Evolutionary conservation across 2,329 filamentous ascomycete species (phyloP).

Genomic region (Botrytis medusae): DNA sequence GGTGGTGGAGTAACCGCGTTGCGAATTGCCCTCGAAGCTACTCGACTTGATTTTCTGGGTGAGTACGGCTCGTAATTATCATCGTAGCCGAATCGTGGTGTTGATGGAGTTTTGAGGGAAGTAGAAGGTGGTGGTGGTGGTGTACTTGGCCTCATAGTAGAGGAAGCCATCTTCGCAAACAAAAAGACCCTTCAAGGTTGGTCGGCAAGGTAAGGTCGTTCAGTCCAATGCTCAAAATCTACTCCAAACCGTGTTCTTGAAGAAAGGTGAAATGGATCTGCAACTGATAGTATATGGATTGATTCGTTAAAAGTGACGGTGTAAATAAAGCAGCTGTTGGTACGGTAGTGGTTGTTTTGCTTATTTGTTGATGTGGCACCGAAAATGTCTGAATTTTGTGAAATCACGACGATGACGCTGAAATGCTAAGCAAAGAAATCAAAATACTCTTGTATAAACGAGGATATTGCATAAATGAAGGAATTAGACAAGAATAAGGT

Average conservation of each 20-base stretch:
- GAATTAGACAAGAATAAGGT: slow-evolving; percentile 15
- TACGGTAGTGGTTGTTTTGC: neutral
- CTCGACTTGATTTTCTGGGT: slow-evolving; percentile 66
- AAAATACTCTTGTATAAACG: slow-evolving; percentile 17
- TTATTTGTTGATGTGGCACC: slow-evolving; percentile 1
- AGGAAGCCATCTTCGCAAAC: slow-evolving; percentile 35
- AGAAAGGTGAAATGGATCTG: neutral
- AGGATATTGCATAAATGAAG: slow-evolving; percentile 16
- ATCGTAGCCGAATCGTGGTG: slow-evolving; percentile 65
- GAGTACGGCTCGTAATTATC: slow-evolving; percentile 74
- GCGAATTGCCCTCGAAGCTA: slow-evolving; percentile 55
- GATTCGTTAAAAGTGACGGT: neutral
- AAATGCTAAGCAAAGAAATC: slow-evolving; percentile 12
- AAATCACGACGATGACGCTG: neutral
- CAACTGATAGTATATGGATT: neutral
- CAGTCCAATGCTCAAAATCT: neutral
- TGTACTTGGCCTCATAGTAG: slow-evolving; percentile 47
- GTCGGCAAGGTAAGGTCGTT: neutral
- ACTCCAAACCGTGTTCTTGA: neutral
- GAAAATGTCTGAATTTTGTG: slow-evolving; percentile 6
- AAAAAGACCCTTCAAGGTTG: slow-evolving; percentile 8
- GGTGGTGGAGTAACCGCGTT: slow-evolving; percentile 55
- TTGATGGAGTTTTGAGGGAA: slow-evolving; percentile 63
- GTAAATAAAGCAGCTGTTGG: neutral
- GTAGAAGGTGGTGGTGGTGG: slow-evolving; percentile 55